These are phyloP conservation scores for Arthrobotrys musiformis DNA, from an alignment of 2,329 filamentous ascomycete genomes.

Conservation along the genomic window DNA sequence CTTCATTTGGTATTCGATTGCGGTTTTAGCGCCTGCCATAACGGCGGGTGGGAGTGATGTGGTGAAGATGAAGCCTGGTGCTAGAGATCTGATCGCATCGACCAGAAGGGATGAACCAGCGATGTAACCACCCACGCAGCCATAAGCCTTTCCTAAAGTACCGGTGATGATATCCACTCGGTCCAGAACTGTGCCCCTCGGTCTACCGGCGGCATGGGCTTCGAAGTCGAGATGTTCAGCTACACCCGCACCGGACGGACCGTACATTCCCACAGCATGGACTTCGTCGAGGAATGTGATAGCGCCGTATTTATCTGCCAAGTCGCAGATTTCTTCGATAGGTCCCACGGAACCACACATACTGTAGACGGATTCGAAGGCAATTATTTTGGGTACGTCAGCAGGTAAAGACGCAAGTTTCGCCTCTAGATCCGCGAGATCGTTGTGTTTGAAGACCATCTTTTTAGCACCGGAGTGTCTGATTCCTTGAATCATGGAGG, in stretches of 20 bases:
- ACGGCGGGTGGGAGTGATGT: constrained; percentile 94
- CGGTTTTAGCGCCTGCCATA: constrained; percentile 91
- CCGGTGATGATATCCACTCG: constrained; percentile 97
- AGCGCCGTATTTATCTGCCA: constrained; percentile 96
- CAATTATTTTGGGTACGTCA: constrained; percentile 94
- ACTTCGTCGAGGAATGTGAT: constrained; percentile 99
- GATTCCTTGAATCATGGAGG: constrained; percentile 99
- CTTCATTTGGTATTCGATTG: constrained; percentile 91
- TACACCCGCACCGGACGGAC: constrained; percentile 91
- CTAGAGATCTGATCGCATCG: constrained; percentile 91
- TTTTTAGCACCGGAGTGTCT: constrained; percentile 97
- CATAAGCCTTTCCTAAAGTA: constrained; percentile 96
- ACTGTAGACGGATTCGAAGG: constrained; percentile 98
- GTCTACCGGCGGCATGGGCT: constrained; percentile 78
- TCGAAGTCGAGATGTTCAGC: constrained; percentile 97
- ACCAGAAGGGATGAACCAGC: constrained; percentile 87
- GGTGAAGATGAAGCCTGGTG: constrained; percentile 98
- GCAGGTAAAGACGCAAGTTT: constrained; percentile 89
- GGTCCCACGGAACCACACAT: constrained; percentile 99
- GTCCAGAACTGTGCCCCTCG: constrained; percentile 88
- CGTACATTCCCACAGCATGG: constrained; percentile 99
- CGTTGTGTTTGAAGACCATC: constrained; percentile 98
- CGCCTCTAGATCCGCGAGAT: constrained; percentile 88
- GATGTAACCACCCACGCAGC: constrained; percentile 97
- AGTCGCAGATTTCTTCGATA: constrained; percentile 93